Base-by-base conservation (phyloP, 2,329 filamentous ascomycete species). In the Neofusicoccum parvum region DNA sequence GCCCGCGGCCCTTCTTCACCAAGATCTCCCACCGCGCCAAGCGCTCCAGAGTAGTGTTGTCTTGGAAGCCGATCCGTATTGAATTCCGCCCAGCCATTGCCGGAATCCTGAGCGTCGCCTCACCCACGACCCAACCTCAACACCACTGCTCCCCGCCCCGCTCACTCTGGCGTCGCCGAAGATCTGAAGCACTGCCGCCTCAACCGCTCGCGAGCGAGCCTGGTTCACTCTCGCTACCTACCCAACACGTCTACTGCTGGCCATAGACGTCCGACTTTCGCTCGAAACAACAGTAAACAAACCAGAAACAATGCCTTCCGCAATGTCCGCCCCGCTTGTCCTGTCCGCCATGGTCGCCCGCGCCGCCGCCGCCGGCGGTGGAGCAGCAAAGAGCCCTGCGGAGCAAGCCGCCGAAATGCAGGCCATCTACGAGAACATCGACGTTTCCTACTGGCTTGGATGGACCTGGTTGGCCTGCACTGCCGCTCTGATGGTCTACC, bases 401-500 rank as follows among this genome's bases (percentile, higher is more conserved):
- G 41, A 58, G 43, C 32, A 51, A 6, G 64, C 64, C 45, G 64
- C 54, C 15, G 10, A 43, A 23, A 59, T 60, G 54, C 37, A 60
- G 53, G 45, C 46, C 46, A 43, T 65, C 36, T 15, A 20, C 10
- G 20, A 73, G 66, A 78, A 79, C 68, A 63, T 73, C 36, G 71
- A 76, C 43, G 74, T 79, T 17, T 72, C 75, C 53, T 72, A 75
- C 69, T 78, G 73, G 68, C 71, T 78, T 9, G 76, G 76, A 43
- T 72, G 71, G 64, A 77, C 77, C 68, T 88, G 91, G 76, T 87
- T 87, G 62, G 84, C 84, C 59, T 81, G 93, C 60, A 85, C 89
- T 12, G 83, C 77, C 41, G 82, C 84, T 58, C 82, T 94, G 71
- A 82, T 91, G 68, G 70, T 88, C 68, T 94, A 92, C 86, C 87